Evolutionary conservation across 1,284 basidiomycete genomes (phyloP), one percentile per base, ranked within the genome.

Genomic region (Limonomyces culmigenus): DNA sequence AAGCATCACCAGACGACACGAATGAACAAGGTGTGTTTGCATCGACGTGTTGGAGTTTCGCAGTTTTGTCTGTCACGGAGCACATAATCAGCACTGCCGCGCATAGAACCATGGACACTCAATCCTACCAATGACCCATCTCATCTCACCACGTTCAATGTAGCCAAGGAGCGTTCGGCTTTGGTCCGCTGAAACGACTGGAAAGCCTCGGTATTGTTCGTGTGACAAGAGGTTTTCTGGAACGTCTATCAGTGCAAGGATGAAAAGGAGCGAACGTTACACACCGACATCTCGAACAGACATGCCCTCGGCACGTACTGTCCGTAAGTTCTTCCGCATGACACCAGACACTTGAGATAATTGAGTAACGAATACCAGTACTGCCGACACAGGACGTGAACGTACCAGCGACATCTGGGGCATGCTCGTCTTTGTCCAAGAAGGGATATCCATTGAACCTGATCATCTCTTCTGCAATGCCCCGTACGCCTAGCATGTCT

Each of bases 401-500:
- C 66, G 30, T 48, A 84, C 93, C 89, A 33, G 86, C 72, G 32
- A 91, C 79, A 47, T 93, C 78, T 49, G 85, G 93, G 0, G 80
- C 74, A 50, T 89, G 81, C 49, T 95, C 87, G 49, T 93, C 85
- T 50, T 91, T 91, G 54, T 91, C 86, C 39, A 99, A 62, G 63
- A 93, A 92, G 0, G 95, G 95, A 56, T 83, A 98, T 8, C 92
- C 93, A 50, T 95, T 97, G 59, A 98, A 93, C 16, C 78, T 72
- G 49, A 99, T 98, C 70, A 85, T 88, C 51, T 96, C 89, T 46
- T 98, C 95, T 3, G 93, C 89, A 44, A 98, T 96, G 2, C 95
- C 95, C 35, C 73, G 85, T 10, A 79, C 81, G 15, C 89, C 89
- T 33, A 97, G 69, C 47, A 88, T 81, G 51, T 99, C 95, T n/a